Evolutionary conservation across 2,329 filamentous ascomycete species (phyloP).

Genomic region (Pseudogymnoascus sp.): DNA sequence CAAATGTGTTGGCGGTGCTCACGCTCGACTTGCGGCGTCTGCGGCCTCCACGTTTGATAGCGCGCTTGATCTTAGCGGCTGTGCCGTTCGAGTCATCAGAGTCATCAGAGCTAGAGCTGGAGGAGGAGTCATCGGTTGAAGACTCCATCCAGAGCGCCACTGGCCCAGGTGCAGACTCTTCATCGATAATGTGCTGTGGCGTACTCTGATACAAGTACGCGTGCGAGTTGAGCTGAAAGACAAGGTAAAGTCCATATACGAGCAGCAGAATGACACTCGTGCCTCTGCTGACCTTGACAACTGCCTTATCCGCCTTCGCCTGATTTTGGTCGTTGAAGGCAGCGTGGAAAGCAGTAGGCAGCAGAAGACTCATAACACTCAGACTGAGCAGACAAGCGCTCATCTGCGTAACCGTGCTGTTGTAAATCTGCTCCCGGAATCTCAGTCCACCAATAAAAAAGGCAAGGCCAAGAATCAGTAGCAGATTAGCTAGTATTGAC

Average conservation of each 20-base stretch:
- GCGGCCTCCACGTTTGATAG: slow-evolving; percentile 56
- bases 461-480: slow-evolving; percentile 86
- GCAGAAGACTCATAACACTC: slow-evolving; percentile 79
- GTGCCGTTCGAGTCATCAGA: slow-evolving; percentile 65
- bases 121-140: slow-evolving; percentile 55
- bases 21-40: slow-evolving; percentile 68
- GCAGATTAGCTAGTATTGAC: slow-evolving; percentile 80
- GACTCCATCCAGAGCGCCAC: slow-evolving; percentile 75
- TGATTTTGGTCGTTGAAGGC: slow-evolving; percentile 59
- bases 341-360: slow-evolving; percentile 89
- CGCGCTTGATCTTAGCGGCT: slow-evolving; percentile 67
- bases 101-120: slow-evolving; percentile 61
- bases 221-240: slow-evolving; percentile 90
- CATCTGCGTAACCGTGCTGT: slow-evolving; percentile 93
- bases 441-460: slow-evolving; percentile 82
- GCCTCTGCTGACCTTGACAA: slow-evolving; percentile 79
- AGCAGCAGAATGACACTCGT: slow-evolving; percentile 79
- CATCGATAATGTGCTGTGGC: slow-evolving; percentile 86
- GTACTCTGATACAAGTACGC: slow-evolving; percentile 89
- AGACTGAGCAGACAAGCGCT: slow-evolving; percentile 86
- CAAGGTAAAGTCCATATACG: slow-evolving; percentile 74
- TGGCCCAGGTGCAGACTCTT: slow-evolving; percentile 80
- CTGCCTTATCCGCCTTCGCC: slow-evolving; percentile 56
- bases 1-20: slow-evolving; percentile 9
- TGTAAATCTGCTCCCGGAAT: slow-evolving; percentile 90